Percentiles rank a stretch among this genome's conserved stretches.
Evolutionary conservation across 108 stramenopile species (phyloP).

Genomic region (Pinguiococcus pyrenoidosus): DNA sequence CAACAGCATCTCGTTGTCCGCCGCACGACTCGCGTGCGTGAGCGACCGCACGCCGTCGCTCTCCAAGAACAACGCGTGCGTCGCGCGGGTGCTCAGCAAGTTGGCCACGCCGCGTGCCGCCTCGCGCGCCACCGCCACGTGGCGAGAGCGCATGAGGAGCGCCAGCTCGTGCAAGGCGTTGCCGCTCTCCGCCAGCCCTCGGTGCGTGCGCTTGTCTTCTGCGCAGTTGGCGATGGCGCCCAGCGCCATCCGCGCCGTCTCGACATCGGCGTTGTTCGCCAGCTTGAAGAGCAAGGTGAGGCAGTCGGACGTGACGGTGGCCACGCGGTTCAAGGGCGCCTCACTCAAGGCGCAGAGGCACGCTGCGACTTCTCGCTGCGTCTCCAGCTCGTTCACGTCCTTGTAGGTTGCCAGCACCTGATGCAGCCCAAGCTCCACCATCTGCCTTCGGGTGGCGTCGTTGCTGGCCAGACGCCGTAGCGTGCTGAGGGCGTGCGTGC

Average conservation of each 20-base stretch:
- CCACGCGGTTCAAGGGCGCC: conserved; percentile 30
- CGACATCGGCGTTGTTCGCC: conserved; percentile 40
- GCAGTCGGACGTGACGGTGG: too few relatives aligned
- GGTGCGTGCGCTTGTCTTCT: conserved; percentile 44
- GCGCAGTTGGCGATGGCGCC: conserved; percentile 56
- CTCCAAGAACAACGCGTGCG: conserved; percentile 33
- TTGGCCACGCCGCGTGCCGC: conserved; percentile 46
- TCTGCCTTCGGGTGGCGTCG: conserved; percentile 21
- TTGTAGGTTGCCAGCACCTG: conserved; percentile 4
- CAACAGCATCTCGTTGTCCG: conserved; percentile 52
- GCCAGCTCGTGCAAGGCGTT: conserved; percentile 44
- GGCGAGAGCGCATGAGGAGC: conserved; percentile 36
- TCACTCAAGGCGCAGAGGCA: conserved; percentile 47
- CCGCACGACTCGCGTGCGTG: conserved; percentile 32
- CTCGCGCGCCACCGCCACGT: conserved; percentile 49
- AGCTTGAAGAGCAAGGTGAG: conserved; percentile 25
- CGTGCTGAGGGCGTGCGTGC: conserved; percentile 46
- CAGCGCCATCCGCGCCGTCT: conserved; percentile 52
- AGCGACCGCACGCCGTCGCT: conserved; percentile 47
- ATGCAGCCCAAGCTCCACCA: conserved; percentile 17
- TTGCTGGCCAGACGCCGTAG: conserved; percentile 39
- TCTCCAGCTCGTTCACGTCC: conserved; percentile 36
- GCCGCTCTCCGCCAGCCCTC: conserved; percentile 21
- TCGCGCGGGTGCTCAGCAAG: conserved; percentile 28
- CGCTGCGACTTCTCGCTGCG: conserved; percentile 51